Conservation (phyloP, 2,329 filamentous ascomycete genomes). For the Didymella pomorum region DNA sequence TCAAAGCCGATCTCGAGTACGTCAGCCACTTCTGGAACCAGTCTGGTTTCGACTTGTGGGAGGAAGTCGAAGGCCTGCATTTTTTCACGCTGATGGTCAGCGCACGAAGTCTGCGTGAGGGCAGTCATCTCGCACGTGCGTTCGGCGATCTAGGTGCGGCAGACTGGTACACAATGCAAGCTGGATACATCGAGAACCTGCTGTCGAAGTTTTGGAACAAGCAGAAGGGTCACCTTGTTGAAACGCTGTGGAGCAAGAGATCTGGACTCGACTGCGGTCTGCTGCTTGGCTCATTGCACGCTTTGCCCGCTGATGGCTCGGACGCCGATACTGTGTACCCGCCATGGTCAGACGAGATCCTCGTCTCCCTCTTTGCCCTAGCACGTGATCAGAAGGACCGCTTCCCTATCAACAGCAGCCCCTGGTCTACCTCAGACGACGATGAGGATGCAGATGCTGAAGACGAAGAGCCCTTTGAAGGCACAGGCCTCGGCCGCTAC, state of each 20-base stretch:
- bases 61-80: conserved; percentile 55
- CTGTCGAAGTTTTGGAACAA: conserved; percentile 50
- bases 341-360: conserved; percentile 50
- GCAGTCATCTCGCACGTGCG: conserved; percentile 41
- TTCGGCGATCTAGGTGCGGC: conserved; percentile 51
- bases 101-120: conserved; percentile 47
- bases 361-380: conserved; percentile 48
- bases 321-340: conserved; percentile 38
- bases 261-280: conserved; percentile 51
- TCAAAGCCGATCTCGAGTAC: conserved; percentile 58
- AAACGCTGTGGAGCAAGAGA: conserved; percentile 46
- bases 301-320: conserved; percentile 28
- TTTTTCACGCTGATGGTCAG: conserved; percentile 54
- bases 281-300: conserved; percentile 51
- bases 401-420: conserved; percentile 51
- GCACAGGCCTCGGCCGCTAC: conserved; percentile 54
- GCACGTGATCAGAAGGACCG: conserved; percentile 46
- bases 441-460: conserved; percentile 15
- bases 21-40: conserved; percentile 54
- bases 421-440: conserved; percentile 21
- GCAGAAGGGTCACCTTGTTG: conserved; percentile 48
- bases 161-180: conserved; percentile 51
- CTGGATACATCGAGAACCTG: conserved; percentile 44
- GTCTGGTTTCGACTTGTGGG: conserved; percentile 56
- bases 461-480: conserved; percentile 31